These are phyloP conservation scores for Hyaloperonospora arabidopsidis DNA, from an alignment of 352 stramenopile species.

Conservation along the genomic window DNA sequence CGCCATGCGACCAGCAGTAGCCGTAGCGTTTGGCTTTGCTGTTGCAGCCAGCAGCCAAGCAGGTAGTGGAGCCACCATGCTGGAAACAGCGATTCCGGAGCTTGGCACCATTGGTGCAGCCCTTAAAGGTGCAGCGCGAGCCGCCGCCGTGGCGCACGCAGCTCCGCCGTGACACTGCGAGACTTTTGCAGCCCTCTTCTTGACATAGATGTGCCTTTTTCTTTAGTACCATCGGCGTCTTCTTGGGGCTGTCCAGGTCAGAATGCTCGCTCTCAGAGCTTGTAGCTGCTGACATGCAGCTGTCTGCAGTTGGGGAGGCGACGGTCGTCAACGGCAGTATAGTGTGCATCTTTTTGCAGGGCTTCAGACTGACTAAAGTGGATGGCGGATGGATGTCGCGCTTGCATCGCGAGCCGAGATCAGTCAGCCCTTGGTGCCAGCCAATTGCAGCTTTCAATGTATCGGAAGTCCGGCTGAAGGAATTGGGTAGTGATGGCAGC, in stretches of 20 bases:
- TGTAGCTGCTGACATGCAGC: slow-evolving; percentile 12
- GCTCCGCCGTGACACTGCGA: slow-evolving; percentile 46
- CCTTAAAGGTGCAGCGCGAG: slow-evolving; percentile 43
- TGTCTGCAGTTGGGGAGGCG: slow-evolving; percentile 16
- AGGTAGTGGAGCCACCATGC: slow-evolving; percentile 65
- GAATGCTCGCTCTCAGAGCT: slow-evolving; percentile 29
- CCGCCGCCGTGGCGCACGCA: slow-evolving; percentile 55
- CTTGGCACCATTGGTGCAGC: slow-evolving; percentile 64
- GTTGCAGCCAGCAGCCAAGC: slow-evolving; percentile 49
- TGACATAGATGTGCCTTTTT: slow-evolving; percentile 51
- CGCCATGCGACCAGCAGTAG: slow-evolving; percentile 75
- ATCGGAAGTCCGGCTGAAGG: slow-evolving; percentile 7
- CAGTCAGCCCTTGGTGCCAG: slow-evolving; percentile 21
- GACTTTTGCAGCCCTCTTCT: slow-evolving; percentile 57
- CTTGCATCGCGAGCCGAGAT: slow-evolving; percentile 12
- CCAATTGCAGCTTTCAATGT: slow-evolving; percentile 27
- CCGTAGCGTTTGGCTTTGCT: slow-evolving; percentile 77
- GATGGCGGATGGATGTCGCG: slow-evolving; percentile 12
- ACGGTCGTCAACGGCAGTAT: slow-evolving; percentile 13
- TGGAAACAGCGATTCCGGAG: slow-evolving; percentile 73
- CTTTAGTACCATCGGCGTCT: slow-evolving; percentile 22
- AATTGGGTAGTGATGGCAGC: slow-evolving; percentile 6
- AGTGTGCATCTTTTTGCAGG: slow-evolving; percentile 16
- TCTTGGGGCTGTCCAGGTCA: slow-evolving; percentile 24
- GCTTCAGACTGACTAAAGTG: neutral